Base-by-base conservation (phyloP, 2,329 filamentous ascomycete species). In the Sporothrix luriei region DNA sequence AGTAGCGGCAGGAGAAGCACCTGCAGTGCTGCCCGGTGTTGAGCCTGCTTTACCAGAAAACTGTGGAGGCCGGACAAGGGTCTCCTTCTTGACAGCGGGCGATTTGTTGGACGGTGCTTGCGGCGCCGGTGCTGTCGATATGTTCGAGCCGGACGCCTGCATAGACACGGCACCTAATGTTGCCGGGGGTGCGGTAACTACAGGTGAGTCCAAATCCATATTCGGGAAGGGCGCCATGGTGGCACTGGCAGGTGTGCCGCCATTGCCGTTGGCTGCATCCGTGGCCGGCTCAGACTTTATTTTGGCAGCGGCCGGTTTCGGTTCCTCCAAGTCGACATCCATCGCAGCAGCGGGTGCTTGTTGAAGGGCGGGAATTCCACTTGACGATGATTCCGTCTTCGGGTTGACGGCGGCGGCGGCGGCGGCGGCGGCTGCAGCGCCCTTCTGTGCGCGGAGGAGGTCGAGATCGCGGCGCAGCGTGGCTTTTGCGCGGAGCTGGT, bases 381-480 rank as follows among this genome's bases (percentile, higher is more conserved):
- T 19, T 14, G 49, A 51, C 4, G 59, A 29, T 19, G 55, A 46
- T 38, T 71, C 68, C 29, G 51, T 57, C 24, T 62, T 54, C 2
- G 66, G n/a, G 13, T 26, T 51, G 48, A 65, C 29, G 33, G 68
- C 29, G 33, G 70, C 57, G 33, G 57, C 46, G 11, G 68, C 29
- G 29, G 70, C 57, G 43, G 57, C 46, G 48, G 66, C 33, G 38
- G 74, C 75, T 61, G 76, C 75, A 66, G 78, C 73, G 68, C 76
- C 57, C 69, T 74, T 74, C 71, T 71, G 74, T n/a, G 74, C 76
- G 26, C 76, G 78, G 40, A 80, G 65, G 46, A 78, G 78, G 49
- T 84, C 83, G 9, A 88, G 79, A 72, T 89, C 87, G 72, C 87
- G 82, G 19, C 82, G 77, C 19, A 88, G 72, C 16, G 86, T 83